Evolutionary conservation across 208 protist species (phyloP).

Genomic region (Wallacemonas sp.): DNA sequence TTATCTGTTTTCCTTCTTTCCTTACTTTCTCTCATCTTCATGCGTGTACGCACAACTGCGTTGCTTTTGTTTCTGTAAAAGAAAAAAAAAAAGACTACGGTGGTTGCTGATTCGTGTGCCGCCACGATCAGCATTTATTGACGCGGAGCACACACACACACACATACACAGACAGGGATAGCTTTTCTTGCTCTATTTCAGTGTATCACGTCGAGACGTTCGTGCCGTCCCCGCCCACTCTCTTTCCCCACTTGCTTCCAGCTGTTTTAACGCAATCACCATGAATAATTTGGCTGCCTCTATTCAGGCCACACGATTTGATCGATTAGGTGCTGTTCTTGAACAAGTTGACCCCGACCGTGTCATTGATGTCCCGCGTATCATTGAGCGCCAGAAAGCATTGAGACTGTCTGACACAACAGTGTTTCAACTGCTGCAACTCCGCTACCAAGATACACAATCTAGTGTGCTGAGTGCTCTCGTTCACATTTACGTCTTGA

Average conservation of each 20-base stretch:
- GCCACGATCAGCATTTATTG: too few species aligned
- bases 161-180: too few species aligned
- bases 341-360: conserved; percentile 48
- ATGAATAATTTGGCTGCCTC: conserved; percentile 8
- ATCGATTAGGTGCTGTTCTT: conserved; percentile 47
- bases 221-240: too few species aligned
- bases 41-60: neutral
- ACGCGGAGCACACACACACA: too few species aligned
- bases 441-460: conserved; percentile 41
- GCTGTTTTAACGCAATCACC: neutral
- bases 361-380: conserved; percentile 47
- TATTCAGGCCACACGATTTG: conserved; percentile 46
- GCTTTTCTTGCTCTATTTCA: too few species aligned
- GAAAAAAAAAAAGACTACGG: too few species aligned
- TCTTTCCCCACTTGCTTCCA: neutral
- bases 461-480: conserved; percentile 23
- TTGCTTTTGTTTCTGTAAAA: too few species aligned
- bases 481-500: conserved; percentile 43
- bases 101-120: too few species aligned
- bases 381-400: conserved; percentile 45
- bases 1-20: neutral
- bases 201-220: too few species aligned
- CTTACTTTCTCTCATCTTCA: neutral
- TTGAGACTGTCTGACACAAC: conserved; percentile 40
- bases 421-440: conserved; percentile 39